phyloP scores from a whole-genome alignment of 2,329 filamentous ascomycete genomes.

The Tolypocladium guangdongense region DNA sequence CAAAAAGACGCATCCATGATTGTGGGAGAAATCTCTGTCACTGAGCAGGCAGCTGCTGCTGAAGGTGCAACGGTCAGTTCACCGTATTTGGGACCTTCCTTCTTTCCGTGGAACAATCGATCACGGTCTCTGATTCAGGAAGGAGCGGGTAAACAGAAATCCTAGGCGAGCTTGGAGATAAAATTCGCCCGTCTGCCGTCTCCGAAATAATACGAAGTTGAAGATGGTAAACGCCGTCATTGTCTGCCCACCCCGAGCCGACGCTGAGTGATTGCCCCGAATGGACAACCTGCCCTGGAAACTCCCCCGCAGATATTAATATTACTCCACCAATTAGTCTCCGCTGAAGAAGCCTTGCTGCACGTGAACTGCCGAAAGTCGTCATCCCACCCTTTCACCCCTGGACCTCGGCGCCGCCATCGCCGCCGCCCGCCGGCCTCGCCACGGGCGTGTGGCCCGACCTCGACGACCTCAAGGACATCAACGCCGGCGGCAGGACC shows the following conservation, averaged over 20 bases:
- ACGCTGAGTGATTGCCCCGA: not conserved
- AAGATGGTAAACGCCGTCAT: not conserved
- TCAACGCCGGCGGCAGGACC: no score
- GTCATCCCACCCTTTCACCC: conserved; percentile 48
- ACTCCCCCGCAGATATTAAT: not conserved
- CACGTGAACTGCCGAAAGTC: not conserved
- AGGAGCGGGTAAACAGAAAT: no score
- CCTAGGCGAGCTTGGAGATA: not conserved
- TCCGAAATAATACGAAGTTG: not conserved
- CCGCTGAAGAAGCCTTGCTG: not conserved
- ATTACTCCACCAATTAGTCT: not conserved
- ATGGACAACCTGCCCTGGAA: not conserved
- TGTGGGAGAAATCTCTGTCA: not conserved
- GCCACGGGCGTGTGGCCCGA: no score
- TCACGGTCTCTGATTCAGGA: not conserved
- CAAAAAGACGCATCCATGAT: not conserved
- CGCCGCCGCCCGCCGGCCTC: no score
- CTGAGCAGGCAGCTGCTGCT: not conserved
- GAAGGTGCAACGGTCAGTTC: not conserved
- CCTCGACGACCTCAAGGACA: no score
- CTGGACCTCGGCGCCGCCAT: no score
- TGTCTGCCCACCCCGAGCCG: no score
- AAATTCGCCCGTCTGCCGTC: not conserved
- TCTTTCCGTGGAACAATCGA: not conserved
- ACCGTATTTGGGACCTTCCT: not conserved